A percentile compares a stretch with the other conserved stretches of the same genome.
phyloP scores from a whole-genome alignment of 2,329 filamentous ascomycete genomes.

The Chaetomiaceae sp. region DNA sequence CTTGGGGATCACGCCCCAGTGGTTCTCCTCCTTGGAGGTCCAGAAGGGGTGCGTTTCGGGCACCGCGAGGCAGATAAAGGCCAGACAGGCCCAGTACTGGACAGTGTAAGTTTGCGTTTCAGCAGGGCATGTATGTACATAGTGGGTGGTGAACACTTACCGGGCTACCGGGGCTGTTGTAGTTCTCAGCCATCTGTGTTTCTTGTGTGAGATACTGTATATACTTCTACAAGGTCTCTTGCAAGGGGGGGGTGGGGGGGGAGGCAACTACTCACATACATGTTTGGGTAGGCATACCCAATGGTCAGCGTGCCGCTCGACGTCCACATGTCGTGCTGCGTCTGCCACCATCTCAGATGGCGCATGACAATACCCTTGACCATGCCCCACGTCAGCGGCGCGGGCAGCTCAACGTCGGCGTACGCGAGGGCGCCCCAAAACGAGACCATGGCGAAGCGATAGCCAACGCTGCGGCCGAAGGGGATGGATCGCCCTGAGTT shows the following conservation, averaged over 20 bases:
- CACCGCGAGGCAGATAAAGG: conserved; percentile 69
- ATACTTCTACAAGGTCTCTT: too few species aligned
- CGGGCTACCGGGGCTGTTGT: conserved; percentile 69
- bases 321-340: conserved; percentile 69
- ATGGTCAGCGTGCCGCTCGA: conserved; percentile 69
- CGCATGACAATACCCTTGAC: conserved; percentile 72
- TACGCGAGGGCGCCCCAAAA: conserved; percentile 79
- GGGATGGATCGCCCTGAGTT: conserved; percentile 61
- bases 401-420: conserved; percentile 67
- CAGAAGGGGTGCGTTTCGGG: conserved; percentile 70
- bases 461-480: conserved; percentile 73
- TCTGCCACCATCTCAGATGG: conserved; percentile 76
- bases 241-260: too few species aligned
- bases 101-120: neutral
- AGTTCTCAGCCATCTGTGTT: conserved; percentile 70
- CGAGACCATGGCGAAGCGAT: conserved; percentile 80
- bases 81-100: conserved; percentile 75
- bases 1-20: conserved; percentile 51
- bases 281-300: conserved; percentile 75
- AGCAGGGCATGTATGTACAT: neutral
- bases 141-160: conserved; percentile 33
- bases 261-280: conserved; percentile 51
- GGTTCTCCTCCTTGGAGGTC: conserved; percentile 62
- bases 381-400: conserved; percentile 71
- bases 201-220: too few species aligned